Base-by-base conservation (phyloP, 345 rosid species). In the Dipteronia dyeriana region DNA sequence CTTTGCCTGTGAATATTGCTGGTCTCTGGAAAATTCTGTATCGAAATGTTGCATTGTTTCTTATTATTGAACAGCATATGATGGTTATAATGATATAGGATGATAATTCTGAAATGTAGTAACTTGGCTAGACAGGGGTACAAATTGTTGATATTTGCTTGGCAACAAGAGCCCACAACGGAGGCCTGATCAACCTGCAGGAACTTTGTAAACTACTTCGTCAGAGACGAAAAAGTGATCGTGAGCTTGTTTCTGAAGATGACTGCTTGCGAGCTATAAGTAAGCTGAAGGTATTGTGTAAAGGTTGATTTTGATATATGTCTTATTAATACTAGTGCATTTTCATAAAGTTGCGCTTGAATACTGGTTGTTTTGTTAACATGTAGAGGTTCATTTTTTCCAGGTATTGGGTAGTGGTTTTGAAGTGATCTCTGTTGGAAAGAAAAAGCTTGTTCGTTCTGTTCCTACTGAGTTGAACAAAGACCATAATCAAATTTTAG, bases 241-340 rank as follows among this genome's bases (percentile, higher is more conserved):
- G 96, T 74, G 99, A 88, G 81, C 91, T 90, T 76, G 88, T 93
- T 13, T 89, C 97, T 29, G 98, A 95, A 85, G 99, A 93, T 82
- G 99, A 95, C 68, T 95, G 99, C 82, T 86, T 95, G 79, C 97
- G 97, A 34, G 98, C 97, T 68, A 95, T 95, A 79, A 92, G 96
- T 86, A 93, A 95, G 86, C 91, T 91, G 38, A 92, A 91, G 97
- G 98, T 92, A 79, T 76, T 34, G 41, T 25, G 34, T 7, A 61
- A 57, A 45, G 60, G 54, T 45, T n/a, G 1, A 6, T 47, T 60
- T 67, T 16, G 17, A 53, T 64, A 53, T 64, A 10, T 38, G 23
- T 57, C 62, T 66, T 60, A 26, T 54, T 75, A 67, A 53, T 68
- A 20, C 31, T 63, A 5, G n/a, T 41, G 8, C 9, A 14, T 23